A percentile compares a stretch with the other conserved stretches of the same genome.
Evolutionary conservation across 164 flowering plant species (phyloP).

Genomic region (Sedum album): DNA sequence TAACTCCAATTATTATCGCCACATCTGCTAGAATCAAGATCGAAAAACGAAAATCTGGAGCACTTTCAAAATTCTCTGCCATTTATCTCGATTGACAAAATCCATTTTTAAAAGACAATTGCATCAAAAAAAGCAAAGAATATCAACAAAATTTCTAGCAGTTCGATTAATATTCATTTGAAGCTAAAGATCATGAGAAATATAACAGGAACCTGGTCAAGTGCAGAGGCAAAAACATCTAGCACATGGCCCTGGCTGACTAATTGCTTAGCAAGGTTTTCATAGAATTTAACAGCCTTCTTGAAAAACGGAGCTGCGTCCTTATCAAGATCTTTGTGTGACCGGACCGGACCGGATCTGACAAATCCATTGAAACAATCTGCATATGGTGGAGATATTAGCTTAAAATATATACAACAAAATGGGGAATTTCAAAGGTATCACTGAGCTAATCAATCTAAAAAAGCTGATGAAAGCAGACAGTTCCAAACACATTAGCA

Average conservation of each 20-base stretch:
- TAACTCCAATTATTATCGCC: too few relatives aligned
- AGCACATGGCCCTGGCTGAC: slow-evolving; percentile 87
- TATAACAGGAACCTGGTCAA: slow-evolving; percentile 70
- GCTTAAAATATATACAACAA: background rate
- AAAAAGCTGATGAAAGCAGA: too few relatives aligned
- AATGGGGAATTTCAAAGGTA: background rate
- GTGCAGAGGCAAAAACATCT: slow-evolving; percentile 97
- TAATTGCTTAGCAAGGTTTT: slow-evolving; percentile 71
- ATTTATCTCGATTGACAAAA: too few relatives aligned
- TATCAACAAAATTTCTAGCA: background rate
- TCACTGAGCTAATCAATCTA: background rate
- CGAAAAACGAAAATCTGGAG: too few relatives aligned
- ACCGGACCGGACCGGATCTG: slow-evolving; percentile 95
- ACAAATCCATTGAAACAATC: slow-evolving; percentile 91
- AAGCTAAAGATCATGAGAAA: background rate
- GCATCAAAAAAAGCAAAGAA: background rate
- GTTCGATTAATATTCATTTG: background rate
- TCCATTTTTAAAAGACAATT: too few relatives aligned
- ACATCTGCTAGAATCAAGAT: too few relatives aligned
- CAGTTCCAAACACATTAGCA: too few relatives aligned
- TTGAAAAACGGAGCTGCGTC: slow-evolving; percentile 88
- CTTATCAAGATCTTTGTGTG: slow-evolving; percentile 97
- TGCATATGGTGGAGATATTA: slow-evolving; percentile 19
- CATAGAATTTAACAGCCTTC: slow-evolving; percentile 93
- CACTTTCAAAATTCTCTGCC: too few relatives aligned